Evolutionary conservation across 208 protist species (phyloP).

Genomic region (Trypanosoma avium): DNA sequence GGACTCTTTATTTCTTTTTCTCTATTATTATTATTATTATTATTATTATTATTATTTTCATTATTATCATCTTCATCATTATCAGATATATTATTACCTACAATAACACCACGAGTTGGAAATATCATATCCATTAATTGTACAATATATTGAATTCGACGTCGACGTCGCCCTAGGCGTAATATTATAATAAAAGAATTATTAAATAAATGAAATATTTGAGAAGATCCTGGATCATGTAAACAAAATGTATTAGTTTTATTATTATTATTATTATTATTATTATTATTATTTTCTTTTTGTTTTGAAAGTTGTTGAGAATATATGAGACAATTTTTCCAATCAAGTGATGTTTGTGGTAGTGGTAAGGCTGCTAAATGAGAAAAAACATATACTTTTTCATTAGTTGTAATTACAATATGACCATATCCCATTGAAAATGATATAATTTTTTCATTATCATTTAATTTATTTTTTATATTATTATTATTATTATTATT

Average conservation of each 20-base stretch:
- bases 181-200: conserved; percentile 10
- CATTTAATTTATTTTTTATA: no score
- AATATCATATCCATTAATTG: conserved; percentile 14
- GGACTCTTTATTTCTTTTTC: background rate
- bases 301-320: background rate
- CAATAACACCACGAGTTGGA: background rate
- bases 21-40: background rate
- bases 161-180: background rate
- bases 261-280: background rate
- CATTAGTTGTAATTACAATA: conserved; percentile 34
- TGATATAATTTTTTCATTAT: conserved; percentile 24
- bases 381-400: conserved; percentile 35
- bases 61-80: background rate
- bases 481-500: no score
- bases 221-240: conserved; percentile 5
- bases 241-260: background rate
- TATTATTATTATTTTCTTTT: background rate
- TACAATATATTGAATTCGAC: conserved; percentile 11
- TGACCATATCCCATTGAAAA: conserved; percentile 39
- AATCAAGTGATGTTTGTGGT: conserved; percentile 17
- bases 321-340: conserved; percentile 28
- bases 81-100: background rate
- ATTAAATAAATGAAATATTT: conserved; percentile 19
- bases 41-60: background rate
- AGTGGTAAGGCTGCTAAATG: conserved; percentile 39